Base-by-base conservation (phyloP, 2,329 filamentous ascomycete genomes). In the Coniochaeta sp. region DNA sequence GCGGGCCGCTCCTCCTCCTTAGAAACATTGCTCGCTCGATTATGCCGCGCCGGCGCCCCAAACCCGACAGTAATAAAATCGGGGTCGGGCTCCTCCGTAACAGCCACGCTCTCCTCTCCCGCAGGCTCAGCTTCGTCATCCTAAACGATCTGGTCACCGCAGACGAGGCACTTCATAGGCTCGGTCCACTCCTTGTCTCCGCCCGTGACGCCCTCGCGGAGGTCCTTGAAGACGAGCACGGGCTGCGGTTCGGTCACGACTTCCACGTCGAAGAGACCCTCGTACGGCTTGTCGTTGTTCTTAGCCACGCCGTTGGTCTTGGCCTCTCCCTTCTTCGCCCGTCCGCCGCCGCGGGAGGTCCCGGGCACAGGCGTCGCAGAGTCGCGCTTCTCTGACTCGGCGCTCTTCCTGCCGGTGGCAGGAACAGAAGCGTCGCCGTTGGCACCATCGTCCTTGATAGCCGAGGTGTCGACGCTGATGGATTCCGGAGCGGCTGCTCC, bases 161-260 rank as follows among this genome's bases (percentile, higher is more conserved):
- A 83, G 35, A 78, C 59, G 31, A 82, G 67, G 55, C 79, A 83
- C 47, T 68, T 63, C 28, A 76, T 62, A 4, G 70, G 70, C 60
- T 82, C 77, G 10, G 69, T 73, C 79, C 79, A 83, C 9, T 65
- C 67, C 62, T 76, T 79, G 28, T 74, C 72, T 2, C 77, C 77
- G 9, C 72, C 76, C 2, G 62, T 61, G 6, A 81, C 65, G 9
- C 69, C 67, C 27, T 71, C 60, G 46, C 79, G 71, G 45, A 81
- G 63, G 56, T 82, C 79, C 24, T 63, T 71, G 49, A 82, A 73
- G 56, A 79, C 74, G 49, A 81, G 70, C 20, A 71, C 62, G 1
- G 77, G 74, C n/a, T n/a, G n/a, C 16, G 76, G 74, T 3, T 71
- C 73, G 3, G 67, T 64, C 33, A 74, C 72, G 60, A 76, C 73